Conservation (phyloP, 1,284 basidiomycete genomes). For the Ustilago sp. region DNA sequence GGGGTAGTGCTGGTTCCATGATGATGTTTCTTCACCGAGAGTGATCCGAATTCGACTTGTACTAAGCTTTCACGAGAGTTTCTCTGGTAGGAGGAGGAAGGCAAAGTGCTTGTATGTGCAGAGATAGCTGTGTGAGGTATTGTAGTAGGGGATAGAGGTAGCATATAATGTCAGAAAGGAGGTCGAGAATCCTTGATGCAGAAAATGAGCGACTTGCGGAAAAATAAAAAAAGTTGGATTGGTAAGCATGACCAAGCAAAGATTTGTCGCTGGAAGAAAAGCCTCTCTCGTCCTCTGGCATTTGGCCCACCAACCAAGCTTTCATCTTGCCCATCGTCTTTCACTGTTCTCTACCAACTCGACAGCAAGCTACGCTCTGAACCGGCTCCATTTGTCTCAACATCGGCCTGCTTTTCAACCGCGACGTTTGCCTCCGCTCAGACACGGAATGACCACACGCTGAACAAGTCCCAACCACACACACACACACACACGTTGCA, state of each 20-base stretch:
- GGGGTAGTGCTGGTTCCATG: constrained; percentile 45
- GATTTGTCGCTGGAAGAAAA: not conserved
- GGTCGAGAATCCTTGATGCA: not conserved
- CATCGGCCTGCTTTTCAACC: not conserved
- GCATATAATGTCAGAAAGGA: not conserved
- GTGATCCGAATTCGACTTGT: too few species aligned
- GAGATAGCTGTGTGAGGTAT: too few species aligned
- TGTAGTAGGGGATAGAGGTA: not conserved
- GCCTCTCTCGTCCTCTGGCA: not conserved
- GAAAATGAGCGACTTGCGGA: constrained; percentile 1
- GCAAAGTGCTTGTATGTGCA: too few species aligned
- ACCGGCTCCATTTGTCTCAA: too few species aligned
- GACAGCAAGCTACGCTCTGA: too few species aligned
- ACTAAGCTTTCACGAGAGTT: too few species aligned
- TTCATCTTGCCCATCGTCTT: too few species aligned
- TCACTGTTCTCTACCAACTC: too few species aligned
- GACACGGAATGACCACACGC: not conserved
- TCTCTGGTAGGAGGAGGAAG: too few species aligned
- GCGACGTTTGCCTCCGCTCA: not conserved
- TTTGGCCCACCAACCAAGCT: too few species aligned
- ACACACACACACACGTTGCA: not conserved
- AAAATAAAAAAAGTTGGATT: constrained; percentile 12
- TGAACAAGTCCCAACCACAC: not conserved
- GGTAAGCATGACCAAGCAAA: constrained; percentile 22
- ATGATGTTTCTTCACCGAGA: not conserved